Conservation (phyloP, 2,329 filamentous ascomycete genomes). For the Aspergillus costaricaensis region DNA sequence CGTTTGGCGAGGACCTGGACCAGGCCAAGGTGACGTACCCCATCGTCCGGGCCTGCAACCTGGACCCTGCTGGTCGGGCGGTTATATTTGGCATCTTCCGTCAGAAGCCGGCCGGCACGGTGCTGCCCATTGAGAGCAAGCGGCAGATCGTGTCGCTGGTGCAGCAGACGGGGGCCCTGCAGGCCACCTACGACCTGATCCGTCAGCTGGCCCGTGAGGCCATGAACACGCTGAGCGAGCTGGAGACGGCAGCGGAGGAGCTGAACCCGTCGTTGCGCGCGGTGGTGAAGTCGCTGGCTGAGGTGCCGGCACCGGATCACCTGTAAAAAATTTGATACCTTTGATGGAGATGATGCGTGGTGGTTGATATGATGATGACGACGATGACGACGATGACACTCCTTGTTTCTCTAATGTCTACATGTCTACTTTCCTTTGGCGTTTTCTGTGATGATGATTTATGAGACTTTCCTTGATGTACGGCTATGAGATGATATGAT, state of each 20-base stretch:
- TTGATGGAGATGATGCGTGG: not conserved
- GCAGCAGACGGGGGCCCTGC: conserved; percentile 12
- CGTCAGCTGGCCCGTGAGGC: conserved; percentile 13
- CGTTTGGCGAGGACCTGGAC: conserved; percentile 44
- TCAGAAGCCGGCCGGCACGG: conserved; percentile 11
- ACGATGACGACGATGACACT: not conserved
- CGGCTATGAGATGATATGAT: not conserved
- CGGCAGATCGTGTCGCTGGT: conserved; percentile 15
- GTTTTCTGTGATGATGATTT: not conserved
- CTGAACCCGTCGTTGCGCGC: conserved; percentile 10
- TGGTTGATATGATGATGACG: not conserved
- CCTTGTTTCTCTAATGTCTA: not conserved
- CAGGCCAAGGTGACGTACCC: conserved; percentile 44
- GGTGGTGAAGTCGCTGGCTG: conserved; percentile 13
- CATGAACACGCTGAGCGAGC: conserved; percentile 7
- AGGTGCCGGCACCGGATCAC: conserved; percentile 11
- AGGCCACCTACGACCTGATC: conserved; percentile 15
- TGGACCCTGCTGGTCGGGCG: conserved; percentile 4
- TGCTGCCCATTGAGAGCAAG: conserved; percentile 12
- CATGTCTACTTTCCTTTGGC: not conserved
- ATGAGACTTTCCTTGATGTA: conserved; percentile 6
- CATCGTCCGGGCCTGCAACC: conserved; percentile 27
- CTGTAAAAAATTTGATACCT: not conserved
- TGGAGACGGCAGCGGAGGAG: conserved; percentile 13
- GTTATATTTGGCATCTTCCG: conserved; percentile 19